Evolutionary conservation across 345 rosid species (phyloP).

Genomic region (Eucalyptus melliodora): DNA sequence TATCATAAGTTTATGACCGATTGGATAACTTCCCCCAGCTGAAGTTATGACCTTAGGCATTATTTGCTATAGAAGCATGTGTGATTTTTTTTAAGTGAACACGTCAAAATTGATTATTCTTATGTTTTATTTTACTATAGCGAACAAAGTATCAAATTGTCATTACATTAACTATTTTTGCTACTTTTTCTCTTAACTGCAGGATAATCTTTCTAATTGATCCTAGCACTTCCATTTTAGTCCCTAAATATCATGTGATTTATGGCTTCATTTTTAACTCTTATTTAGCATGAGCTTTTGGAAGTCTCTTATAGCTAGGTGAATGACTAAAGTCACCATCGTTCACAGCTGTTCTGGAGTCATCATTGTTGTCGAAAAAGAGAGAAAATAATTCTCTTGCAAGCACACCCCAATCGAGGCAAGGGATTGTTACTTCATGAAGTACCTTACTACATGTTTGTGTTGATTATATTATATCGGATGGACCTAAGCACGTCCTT

Average conservation of each 20-base stretch:
- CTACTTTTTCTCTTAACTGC: background rate
- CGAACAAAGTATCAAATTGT: too few relatives aligned
- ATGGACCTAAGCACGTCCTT: too few relatives aligned
- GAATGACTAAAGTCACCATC: background rate
- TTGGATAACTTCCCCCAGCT: fast-evolving
- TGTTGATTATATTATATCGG: background rate
- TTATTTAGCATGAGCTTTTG: background rate
- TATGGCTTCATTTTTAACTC: background rate
- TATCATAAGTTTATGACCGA: background rate
- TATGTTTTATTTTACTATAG: background rate
- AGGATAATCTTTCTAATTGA: background rate
- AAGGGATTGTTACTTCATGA: background rate
- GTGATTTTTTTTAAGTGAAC: background rate
- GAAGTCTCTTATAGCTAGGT: background rate
- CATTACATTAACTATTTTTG: background rate
- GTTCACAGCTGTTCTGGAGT: background rate
- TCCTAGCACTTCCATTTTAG: background rate
- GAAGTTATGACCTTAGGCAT: background rate
- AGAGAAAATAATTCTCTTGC: background rate
- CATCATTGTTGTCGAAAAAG: background rate
- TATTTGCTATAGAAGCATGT: background rate
- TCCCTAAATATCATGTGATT: background rate
- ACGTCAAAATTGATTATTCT: background rate
- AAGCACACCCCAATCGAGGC: background rate
- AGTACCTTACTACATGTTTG: background rate